Base-by-base conservation (phyloP, 2,329 filamentous ascomycete species). In the Aspergillus sp. region DNA sequence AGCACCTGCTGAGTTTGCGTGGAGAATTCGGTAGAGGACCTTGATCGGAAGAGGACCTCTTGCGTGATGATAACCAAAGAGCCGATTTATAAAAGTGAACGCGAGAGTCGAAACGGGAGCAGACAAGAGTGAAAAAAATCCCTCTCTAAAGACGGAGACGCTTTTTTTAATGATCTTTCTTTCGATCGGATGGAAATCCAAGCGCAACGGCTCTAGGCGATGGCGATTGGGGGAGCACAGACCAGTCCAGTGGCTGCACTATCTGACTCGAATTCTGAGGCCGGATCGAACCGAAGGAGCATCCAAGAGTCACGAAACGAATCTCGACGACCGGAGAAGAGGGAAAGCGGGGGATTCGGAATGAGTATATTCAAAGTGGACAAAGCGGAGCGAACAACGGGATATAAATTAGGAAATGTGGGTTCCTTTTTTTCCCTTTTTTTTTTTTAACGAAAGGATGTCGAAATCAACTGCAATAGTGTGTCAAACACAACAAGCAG, bases 1-100 rank as follows among this genome's bases (percentile, higher is more conserved):
- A 90, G 88, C 82, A 82, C 87, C 86, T 82, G 87, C 87, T 89
- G 87, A 86, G 66, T 73, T 74, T 72, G 70, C 70, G 67, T 70
- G 57, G 60, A 20, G 52, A 55, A 55, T 48, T 19, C 40, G 40
- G 54, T 50, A 41, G 47, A 44, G 47, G 46, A 40, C 45, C 47
- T 56, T 53, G 45, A 47, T 50, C 48, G 49, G 29, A 50, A 54
- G 17, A 34, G 20, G 43, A 47, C 19, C 49, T 49, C 50, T 47
- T 49, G 42, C 31, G 46, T 43, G 50, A 51, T 55, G 58, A 55
- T 52, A 49, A 29, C 43, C 38, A 23, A 41, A 36, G 23, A 38
- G 44, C 25, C 50, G 44, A 17, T 21, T 42, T 42, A 42, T 38
- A 9, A 38, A 40, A 41, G n/a, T 10, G n/a, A 36, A 31, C 20